These are phyloP conservation scores for Dothideomycetes sp. DNA, from an alignment of 2,329 filamentous ascomycete genomes.

Conservation along the genomic window DNA sequence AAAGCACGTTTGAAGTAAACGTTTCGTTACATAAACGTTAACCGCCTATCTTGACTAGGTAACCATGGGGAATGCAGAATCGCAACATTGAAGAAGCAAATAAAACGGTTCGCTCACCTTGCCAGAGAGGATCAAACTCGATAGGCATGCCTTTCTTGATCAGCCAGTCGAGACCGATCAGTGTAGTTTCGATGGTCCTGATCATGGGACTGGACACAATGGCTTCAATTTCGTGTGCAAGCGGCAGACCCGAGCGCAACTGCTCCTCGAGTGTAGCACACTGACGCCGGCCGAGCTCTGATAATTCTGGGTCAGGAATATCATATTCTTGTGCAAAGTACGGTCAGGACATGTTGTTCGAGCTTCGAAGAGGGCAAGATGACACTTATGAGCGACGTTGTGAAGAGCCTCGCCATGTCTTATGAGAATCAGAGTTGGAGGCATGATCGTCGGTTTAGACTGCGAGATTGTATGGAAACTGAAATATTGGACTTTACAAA, in stretches of 20 bases:
- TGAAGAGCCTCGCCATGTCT: conserved; percentile 35
- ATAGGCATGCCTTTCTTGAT: conserved; percentile 44
- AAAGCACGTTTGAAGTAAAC: no score
- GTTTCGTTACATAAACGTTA: not conserved
- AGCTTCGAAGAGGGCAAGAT: conserved; percentile 2
- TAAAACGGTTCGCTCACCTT: conserved; percentile 35
- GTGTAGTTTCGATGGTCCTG: conserved; percentile 54
- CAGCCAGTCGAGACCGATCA: conserved; percentile 47
- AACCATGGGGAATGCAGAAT: no score
- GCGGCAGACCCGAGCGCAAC: conserved; percentile 22
- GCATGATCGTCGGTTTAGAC: conserved; percentile 25
- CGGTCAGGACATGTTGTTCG: conserved; percentile 2
- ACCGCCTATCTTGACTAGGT: not conserved
- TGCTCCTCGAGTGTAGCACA: conserved; percentile 27
- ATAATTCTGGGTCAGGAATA: conserved; percentile 30
- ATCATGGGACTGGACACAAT: conserved; percentile 56
- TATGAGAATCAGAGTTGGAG: conserved; percentile 35
- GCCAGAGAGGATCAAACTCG: conserved; percentile 51
- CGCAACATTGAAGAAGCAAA: not conserved
- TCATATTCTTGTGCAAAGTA: conserved; percentile 22
- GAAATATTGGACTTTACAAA: no score
- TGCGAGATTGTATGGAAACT: no score
- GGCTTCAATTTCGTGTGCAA: conserved; percentile 36
- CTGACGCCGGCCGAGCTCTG: conserved; percentile 30
- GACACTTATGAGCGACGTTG: conserved; percentile 26